phyloP scores from a whole-genome alignment of 169 alveolate genomes.

The Cryptosporidium meleagridis region DNA sequence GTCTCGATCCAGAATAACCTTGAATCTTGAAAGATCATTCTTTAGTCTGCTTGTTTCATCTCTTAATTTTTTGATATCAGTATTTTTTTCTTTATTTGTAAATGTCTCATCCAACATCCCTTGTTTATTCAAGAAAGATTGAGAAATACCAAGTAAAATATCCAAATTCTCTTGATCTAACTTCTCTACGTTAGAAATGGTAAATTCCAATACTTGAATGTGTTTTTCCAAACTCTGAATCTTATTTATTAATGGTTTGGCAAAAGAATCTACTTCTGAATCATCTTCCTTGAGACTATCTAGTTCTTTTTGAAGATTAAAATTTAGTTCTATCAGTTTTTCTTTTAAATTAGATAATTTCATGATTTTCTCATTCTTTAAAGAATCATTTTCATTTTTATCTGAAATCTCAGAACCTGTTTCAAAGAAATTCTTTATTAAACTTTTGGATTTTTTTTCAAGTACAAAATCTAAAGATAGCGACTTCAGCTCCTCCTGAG shows the following conservation, averaged over 20 bases:
- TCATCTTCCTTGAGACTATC: neutral
- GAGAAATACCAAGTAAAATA: neutral
- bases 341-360: neutral
- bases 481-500: neutral
- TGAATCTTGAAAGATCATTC: neutral
- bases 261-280: neutral
- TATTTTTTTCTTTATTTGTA: neutral
- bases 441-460: conserved; percentile 11
- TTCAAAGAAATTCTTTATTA: neutral
- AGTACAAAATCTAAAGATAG: neutral
- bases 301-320: conserved; percentile 11
- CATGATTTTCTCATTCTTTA: neutral
- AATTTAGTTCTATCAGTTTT: neutral
- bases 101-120: neutral
- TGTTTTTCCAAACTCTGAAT: neutral
- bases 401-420: neutral
- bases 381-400: neutral
- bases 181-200: neutral
- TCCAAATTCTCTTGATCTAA: neutral
- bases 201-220: neutral
- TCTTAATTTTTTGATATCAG: neutral
- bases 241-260: neutral
- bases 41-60: conserved; percentile 5
- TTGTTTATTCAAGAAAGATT: neutral
- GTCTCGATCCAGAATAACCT: neutral